Conservation (phyloP, 2,329 filamentous ascomycete species). For the Dactylellina parvicollis region DNA sequence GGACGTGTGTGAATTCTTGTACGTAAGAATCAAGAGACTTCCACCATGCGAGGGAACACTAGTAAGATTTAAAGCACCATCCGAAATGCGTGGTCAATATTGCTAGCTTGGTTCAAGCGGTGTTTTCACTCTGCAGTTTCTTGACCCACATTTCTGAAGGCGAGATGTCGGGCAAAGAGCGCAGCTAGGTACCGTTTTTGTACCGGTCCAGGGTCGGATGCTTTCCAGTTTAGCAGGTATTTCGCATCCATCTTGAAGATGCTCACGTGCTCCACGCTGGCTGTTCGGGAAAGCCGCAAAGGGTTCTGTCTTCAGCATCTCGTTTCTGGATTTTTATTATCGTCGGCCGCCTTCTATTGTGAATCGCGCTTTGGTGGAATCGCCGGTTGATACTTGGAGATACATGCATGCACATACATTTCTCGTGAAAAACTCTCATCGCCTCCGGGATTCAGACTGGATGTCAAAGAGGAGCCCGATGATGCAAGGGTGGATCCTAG, state of each 20-base stretch:
- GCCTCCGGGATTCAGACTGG: constrained; percentile 13
- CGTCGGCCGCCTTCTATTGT: too few relatives aligned
- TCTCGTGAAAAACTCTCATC: background rate
- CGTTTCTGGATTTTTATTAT: background rate
- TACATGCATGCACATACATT: too few relatives aligned
- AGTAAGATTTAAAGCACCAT: constrained; percentile 32
- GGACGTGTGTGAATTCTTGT: constrained; percentile 27
- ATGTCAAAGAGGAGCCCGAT: constrained; percentile 24
- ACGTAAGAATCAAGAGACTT: constrained; percentile 39
- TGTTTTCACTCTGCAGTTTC: background rate
- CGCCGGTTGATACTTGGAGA: too few relatives aligned
- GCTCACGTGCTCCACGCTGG: too few relatives aligned
- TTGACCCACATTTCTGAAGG: constrained; percentile 6
- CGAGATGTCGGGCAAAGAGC: constrained; percentile 38
- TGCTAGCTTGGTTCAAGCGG: background rate
- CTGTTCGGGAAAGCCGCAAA: too few relatives aligned
- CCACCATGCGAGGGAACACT: constrained; percentile 6
- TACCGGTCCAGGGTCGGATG: constrained; percentile 15
- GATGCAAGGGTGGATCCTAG: constrained; percentile 45
- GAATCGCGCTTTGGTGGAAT: too few relatives aligned
- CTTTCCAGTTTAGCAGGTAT: constrained; percentile 18
- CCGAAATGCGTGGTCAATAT: background rate
- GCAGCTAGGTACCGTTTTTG: constrained; percentile 14
- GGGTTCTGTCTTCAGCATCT: too few relatives aligned
- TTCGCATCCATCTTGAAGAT: background rate